Conservation (phyloP, 2,329 filamentous ascomycete species). For the Diaporthe vexans region DNA sequence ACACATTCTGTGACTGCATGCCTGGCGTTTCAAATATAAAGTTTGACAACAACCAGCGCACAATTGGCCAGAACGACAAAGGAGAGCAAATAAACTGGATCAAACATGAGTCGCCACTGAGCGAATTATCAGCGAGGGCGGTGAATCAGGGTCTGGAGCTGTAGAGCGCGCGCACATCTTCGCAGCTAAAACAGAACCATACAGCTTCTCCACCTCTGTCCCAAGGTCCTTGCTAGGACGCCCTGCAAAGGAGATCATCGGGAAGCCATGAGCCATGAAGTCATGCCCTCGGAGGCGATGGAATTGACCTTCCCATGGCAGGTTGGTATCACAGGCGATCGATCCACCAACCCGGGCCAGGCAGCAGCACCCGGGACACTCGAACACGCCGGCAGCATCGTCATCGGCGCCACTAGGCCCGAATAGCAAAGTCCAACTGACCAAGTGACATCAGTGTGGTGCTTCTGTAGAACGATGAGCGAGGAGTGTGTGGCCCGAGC, state of each 20-base stretch:
- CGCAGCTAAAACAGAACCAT: neutral
- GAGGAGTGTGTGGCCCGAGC: neutral
- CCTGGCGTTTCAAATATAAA: constrained; percentile 5
- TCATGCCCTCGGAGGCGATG: neutral
- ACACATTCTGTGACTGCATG: neutral
- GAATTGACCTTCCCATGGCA: neutral
- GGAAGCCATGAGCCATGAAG: no score
- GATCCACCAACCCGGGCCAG: neutral
- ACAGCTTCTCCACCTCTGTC: neutral
- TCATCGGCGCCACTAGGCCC: constrained; percentile 27
- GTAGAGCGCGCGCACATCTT: neutral
- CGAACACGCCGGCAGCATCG: constrained; percentile 1
- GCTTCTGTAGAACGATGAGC: neutral
- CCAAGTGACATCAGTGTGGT: constrained; percentile 13
- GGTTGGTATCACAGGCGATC: neutral
- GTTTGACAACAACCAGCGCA: constrained; percentile 6
- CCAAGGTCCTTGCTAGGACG: neutral
- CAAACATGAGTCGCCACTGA: constrained; percentile 31
- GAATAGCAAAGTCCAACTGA: neutral
- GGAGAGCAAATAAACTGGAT: constrained; percentile 8
- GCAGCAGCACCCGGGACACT: neutral
- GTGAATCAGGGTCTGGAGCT: constrained; percentile 8
- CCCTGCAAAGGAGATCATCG: no score
- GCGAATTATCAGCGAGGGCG: constrained; percentile 11
- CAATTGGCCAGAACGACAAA: constrained; percentile 7